phyloP scores from a whole-genome alignment of 169 alveolate species.

The Prorocentrum cordatum region DNA sequence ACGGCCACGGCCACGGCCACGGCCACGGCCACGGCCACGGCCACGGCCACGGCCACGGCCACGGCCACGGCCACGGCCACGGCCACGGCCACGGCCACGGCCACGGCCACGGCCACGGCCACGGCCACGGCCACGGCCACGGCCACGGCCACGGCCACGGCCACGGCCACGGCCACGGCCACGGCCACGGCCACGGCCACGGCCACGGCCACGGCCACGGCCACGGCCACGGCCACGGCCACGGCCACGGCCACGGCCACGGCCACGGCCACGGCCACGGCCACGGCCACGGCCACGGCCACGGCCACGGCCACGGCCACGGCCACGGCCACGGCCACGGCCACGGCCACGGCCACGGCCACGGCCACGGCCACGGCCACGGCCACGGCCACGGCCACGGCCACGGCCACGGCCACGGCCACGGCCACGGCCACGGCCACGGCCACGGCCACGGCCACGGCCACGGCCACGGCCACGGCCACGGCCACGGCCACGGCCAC shows the following conservation, averaged over 20 bases:
- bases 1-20: neutral
- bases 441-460: neutral
- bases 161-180: neutral
- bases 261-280: neutral
- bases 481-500: too few relatives aligned
- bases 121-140: neutral
- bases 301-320: neutral
- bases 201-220: neutral
- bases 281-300: neutral
- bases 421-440: neutral
- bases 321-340: neutral
- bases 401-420: neutral
- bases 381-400: neutral
- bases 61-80: neutral
- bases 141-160: neutral
- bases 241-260: neutral
- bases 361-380: neutral
- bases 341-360: neutral
- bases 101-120: neutral
- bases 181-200: neutral
- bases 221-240: neutral
- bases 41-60: neutral
- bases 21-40: neutral
- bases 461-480: too few relatives aligned
- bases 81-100: neutral